Conservation (phyloP, 2,329 filamentous ascomycete genomes). For the Tolypocladium tundrense region DNA sequence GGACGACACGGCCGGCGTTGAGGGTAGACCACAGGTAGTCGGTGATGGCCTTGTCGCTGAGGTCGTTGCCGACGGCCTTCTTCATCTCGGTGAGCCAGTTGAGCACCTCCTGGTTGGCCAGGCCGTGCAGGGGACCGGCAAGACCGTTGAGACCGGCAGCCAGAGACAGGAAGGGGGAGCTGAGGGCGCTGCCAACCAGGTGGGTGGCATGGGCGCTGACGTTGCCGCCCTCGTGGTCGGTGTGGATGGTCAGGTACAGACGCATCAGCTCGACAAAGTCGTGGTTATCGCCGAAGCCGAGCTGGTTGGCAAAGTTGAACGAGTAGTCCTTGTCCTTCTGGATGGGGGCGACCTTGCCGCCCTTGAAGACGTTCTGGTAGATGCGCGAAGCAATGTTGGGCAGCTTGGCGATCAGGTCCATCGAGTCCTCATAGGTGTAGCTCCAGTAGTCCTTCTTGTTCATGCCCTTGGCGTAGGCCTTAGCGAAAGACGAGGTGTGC, state of each 20-base stretch:
- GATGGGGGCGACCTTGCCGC: conserved; percentile 90
- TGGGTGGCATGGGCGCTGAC: conserved; percentile 98
- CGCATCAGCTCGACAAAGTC: conserved; percentile 98
- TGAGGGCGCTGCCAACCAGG: conserved; percentile 90
- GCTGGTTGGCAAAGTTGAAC: conserved; percentile 99
- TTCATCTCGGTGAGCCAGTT: conserved; percentile 99
- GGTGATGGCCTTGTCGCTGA: conserved; percentile 92
- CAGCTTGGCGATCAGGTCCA: conserved; percentile 99
- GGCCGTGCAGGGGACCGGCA: conserved; percentile 93
- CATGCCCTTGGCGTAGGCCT: conserved; percentile 97
- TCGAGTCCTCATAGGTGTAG: conserved; percentile 98
- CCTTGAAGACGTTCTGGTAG: conserved; percentile 99
- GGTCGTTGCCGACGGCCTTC: conserved; percentile 82
- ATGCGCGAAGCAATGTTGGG: conserved; percentile 96
- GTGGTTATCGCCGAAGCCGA: conserved; percentile 87
- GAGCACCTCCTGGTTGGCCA: conserved; percentile 99
- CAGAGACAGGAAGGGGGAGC: conserved; percentile 94
- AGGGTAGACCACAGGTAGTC: conserved; percentile 98
- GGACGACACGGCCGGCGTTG: conserved; percentile 90
- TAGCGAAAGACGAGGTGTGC: conserved; percentile 94
- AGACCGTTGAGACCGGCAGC: conserved; percentile 96
- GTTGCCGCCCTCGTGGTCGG: conserved; percentile 98
- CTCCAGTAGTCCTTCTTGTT: conserved; percentile 99
- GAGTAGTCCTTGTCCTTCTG: conserved; percentile 99
- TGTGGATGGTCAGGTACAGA: conserved; percentile 99